These are phyloP conservation scores for Suhomyces tanzawaensis DNA, from an alignment of 805 yeast species.

Conservation along the genomic window DNA sequence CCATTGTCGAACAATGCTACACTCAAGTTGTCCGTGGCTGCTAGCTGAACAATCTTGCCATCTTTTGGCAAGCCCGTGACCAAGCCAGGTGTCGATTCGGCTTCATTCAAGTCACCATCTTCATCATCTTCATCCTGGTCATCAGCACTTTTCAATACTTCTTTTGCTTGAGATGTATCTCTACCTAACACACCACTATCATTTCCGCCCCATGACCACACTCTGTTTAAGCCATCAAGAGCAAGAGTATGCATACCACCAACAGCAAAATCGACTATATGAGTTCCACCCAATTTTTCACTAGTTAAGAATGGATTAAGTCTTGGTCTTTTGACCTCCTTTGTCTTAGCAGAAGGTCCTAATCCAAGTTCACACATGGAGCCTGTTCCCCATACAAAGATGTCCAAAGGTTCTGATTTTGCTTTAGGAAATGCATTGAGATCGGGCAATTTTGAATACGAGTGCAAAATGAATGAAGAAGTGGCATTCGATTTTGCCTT, in stretches of 20 bases:
- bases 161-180: conserved; percentile 63
- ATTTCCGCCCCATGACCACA: conserved; percentile 99
- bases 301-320: conserved; percentile 70
- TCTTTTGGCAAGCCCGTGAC: conserved; percentile 65
- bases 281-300: conserved; percentile 48
- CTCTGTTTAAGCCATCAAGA: conserved; percentile 64
- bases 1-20: conserved; percentile 79
- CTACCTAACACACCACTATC: conserved; percentile 92
- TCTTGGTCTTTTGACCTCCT: conserved; percentile 95
- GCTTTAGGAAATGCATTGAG: conserved; percentile 40
- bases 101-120: conserved; percentile 83
- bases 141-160: conserved; percentile 66
- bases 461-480: conserved; percentile 45
- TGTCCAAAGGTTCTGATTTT: conserved; percentile 55
- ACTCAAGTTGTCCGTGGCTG: conserved; percentile 90
- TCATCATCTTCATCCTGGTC: conserved; percentile 50
- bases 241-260: conserved; percentile 97
- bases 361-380: conserved; percentile 96
- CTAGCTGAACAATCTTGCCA: conserved; percentile 67
- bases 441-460: conserved; percentile 46
- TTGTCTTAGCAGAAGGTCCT: conserved; percentile 91
- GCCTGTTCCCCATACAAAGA: conserved; percentile 95
- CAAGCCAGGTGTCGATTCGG: conserved; percentile 82
- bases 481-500: conserved; percentile 27
- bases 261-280: conserved; percentile 82